Base-by-base conservation (phyloP, 352 stramenopile species). In the Pythium aristosporum region DNA sequence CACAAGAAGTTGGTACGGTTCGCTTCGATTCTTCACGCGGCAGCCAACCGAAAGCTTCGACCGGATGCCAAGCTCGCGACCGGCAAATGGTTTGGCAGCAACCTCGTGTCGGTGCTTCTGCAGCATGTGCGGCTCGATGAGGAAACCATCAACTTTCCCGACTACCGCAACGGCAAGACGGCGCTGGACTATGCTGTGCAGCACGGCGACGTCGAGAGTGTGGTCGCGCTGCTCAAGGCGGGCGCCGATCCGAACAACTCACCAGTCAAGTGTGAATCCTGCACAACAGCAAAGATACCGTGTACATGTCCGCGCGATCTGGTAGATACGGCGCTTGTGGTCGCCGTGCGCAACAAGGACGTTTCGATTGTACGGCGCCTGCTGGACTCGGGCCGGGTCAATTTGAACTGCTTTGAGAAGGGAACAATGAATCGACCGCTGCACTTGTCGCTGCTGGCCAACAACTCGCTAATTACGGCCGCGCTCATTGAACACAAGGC, bases 141-240 rank as follows among this genome's bases (percentile, higher is more conserved):
- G 51, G 70, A 57, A 1, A 63, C 73, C 1, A 57, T 90, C 37
- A 82, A 89, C 49, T 77, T 85, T 28, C 57, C 76, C 0, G 71
- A 84, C 34, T 78, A 76, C 13, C 49, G 47, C n/a, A 76, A 59
- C 16, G 77, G 79, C 28, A 87, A 85, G 59, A 91, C 84, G 0
- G 69, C 84, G 5, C 56, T 93, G 30, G 67, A 85, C 57, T 85
- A 75, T 46, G 82, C 84, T 25, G 75, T 91, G 2, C 60, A 82
- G 37, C 65, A 70, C 3, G 72, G 75, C 8, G 76, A 89, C 53
- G 42, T 72, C 4, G 56, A 80, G 2, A 82, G 72, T 21, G 75
- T 79, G 2, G 54, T 53, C 2, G n/a, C 73, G 20, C 54, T 91
- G 16, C 58, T 89, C 0, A 62, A 53, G 20, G 67, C 73, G 28